phyloP scores from a whole-genome alignment of 2,329 filamentous ascomycete species.

The Thielaviopsis populi region DNA sequence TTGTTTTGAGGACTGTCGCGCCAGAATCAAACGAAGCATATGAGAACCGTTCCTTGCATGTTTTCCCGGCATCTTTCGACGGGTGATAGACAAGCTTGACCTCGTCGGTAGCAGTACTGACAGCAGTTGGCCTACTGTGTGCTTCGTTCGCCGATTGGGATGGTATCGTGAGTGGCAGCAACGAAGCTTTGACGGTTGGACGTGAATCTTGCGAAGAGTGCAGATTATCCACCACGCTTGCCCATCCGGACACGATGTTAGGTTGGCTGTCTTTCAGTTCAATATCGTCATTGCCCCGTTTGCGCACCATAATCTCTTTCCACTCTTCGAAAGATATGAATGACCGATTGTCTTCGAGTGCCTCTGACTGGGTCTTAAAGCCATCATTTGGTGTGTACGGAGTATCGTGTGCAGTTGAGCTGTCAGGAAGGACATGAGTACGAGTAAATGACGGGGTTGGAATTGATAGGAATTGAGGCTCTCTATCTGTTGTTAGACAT shows the following conservation, averaged over 20 bases:
- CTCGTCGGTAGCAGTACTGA: background rate
- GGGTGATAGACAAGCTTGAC: conserved; percentile 32
- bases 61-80: conserved; percentile 89
- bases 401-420: background rate
- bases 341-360: background rate
- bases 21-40: conserved; percentile 97
- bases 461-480: background rate
- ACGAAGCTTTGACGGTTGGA: background rate
- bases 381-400: background rate
- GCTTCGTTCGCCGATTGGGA: background rate
- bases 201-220: background rate
- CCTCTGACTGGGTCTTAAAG: background rate
- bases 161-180: background rate
- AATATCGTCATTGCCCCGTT: background rate
- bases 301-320: conserved; percentile 13
- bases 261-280: background rate
- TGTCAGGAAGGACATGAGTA: background rate
- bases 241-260: background rate
- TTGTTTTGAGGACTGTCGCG: conserved; percentile 82
- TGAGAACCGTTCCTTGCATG: conserved; percentile 94
- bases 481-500: background rate
- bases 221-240: background rate
- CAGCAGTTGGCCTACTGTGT: background rate
- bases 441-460: too few species aligned
- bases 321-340: conserved; percentile 15